These are phyloP conservation scores for Saccharomycopsis synnaedendra DNA, from an alignment of 805 yeast genomes.

Conservation along the genomic window DNA sequence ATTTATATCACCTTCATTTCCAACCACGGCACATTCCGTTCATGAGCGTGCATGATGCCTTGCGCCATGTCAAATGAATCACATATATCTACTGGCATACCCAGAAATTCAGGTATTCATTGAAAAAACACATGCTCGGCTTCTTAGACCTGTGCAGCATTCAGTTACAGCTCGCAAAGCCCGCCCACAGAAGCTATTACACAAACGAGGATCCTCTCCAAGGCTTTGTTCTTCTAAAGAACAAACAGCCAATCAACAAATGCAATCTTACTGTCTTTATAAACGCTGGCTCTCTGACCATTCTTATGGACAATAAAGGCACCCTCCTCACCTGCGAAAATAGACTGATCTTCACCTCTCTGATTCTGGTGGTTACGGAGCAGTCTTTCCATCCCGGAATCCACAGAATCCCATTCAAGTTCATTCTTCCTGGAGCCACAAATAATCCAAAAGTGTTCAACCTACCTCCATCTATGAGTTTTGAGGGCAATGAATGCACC, in stretches of 20 bases:
- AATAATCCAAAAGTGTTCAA: slow-evolving; percentile 2
- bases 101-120: neutral
- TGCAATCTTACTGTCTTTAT: slow-evolving; percentile 1
- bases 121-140: slow-evolving; percentile 1
- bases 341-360: slow-evolving; percentile 3
- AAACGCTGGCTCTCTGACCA: slow-evolving; percentile 8
- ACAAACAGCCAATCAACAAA: slow-evolving; percentile 4
- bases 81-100: neutral
- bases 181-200: neutral
- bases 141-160: slow-evolving; percentile 6
- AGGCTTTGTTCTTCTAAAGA: slow-evolving; percentile 5
- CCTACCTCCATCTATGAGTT: slow-evolving; percentile 9
- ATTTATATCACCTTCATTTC: neutral
- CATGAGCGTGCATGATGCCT: neutral
- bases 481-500: slow-evolving; percentile 3
- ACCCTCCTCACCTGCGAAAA: slow-evolving; percentile 11
- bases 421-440: slow-evolving; percentile 5
- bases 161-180: slow-evolving; percentile 1
- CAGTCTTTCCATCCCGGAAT: neutral
- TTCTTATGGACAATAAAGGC: slow-evolving; percentile 10
- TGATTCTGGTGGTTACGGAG: slow-evolving; percentile 1
- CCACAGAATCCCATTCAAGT: slow-evolving; percentile 5
- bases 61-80: neutral
- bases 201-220: slow-evolving; percentile 7
- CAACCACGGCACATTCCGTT: neutral